phyloP scores from a whole-genome alignment of 2,329 filamentous ascomycete genomes.

The Cladosporium sp. region DNA sequence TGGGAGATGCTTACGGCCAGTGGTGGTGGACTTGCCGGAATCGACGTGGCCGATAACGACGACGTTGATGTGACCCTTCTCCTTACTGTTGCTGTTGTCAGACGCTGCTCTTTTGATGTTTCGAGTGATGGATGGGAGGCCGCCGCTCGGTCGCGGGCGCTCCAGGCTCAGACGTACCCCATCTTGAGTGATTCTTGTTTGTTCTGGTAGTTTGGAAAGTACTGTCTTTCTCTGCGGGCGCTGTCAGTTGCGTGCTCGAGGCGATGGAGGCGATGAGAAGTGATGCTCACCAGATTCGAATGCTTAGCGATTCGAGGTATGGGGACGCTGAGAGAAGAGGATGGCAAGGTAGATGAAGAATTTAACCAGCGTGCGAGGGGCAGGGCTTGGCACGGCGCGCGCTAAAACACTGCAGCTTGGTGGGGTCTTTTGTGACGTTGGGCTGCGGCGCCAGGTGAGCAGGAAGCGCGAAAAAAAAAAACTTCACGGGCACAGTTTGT shows the following conservation, averaged over 20 bases:
- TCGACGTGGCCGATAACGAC: slow-evolving; percentile 99
- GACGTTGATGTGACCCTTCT: slow-evolving; percentile 91
- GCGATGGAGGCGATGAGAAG: not conserved
- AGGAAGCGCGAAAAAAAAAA: slow-evolving; percentile 12
- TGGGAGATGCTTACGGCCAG: slow-evolving; percentile 60
- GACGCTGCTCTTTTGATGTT: slow-evolving; percentile 20
- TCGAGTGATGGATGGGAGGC: slow-evolving; percentile 10
- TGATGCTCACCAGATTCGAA: slow-evolving; percentile 21
- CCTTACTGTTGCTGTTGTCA: slow-evolving; percentile 64
- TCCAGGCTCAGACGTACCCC: slow-evolving; percentile 49
- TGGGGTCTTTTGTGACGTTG: slow-evolving; percentile 10
- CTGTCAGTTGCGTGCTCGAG: slow-evolving; percentile 3
- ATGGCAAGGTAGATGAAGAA: slow-evolving; percentile 16
- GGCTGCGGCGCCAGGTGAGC: slow-evolving; percentile 2
- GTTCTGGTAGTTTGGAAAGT: slow-evolving; percentile 26
- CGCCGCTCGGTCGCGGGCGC: slow-evolving; percentile 14
- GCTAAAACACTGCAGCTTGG: slow-evolving; percentile 4
- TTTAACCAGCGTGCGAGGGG: slow-evolving; percentile 18
- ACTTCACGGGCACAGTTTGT: slow-evolving; percentile 7
- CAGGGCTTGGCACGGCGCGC: slow-evolving; percentile 13
- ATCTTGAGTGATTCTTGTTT: slow-evolving; percentile 48
- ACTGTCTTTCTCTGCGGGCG: slow-evolving; percentile 19
- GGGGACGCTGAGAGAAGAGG: slow-evolving; percentile 15
- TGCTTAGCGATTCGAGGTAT: slow-evolving; percentile 27
- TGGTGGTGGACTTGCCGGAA: slow-evolving; percentile 98